Conservation (phyloP, 352 stramenopile species). For the Pythium sukuiense region DNA sequence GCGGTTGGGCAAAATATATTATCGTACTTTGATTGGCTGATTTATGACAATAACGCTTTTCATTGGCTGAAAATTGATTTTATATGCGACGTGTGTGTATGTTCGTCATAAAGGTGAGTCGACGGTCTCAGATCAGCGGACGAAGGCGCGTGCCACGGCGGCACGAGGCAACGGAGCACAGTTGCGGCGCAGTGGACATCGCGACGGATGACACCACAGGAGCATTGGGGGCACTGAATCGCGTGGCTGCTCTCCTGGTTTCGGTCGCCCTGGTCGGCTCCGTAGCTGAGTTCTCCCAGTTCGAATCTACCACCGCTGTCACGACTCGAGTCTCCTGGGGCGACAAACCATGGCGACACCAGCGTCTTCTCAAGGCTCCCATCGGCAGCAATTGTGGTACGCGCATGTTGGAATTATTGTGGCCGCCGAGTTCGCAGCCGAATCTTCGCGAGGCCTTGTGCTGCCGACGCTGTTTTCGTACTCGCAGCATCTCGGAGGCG, state of each 20-base stretch:
- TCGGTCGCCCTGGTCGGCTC: neutral
- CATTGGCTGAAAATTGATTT: neutral
- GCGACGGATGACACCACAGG: neutral
- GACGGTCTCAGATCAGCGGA: neutral
- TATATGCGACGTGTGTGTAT: constrained; percentile 6
- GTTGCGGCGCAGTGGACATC: neutral
- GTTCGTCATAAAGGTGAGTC: neutral
- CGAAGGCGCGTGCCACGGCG: constrained; percentile 1
- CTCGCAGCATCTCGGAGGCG: constrained; percentile 50
- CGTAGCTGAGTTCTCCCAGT: neutral
- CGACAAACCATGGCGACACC: neutral
- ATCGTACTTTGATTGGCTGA: neutral
- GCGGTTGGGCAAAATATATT: constrained; percentile 3
- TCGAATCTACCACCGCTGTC: neutral
- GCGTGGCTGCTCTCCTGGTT: neutral
- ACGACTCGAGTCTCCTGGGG: neutral
- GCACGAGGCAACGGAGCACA: neutral
- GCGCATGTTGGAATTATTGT: constrained; percentile 57
- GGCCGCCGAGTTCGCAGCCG: constrained; percentile 57
- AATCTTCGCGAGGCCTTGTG: constrained; percentile 59
- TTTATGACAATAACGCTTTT: neutral
- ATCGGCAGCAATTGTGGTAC: constrained; percentile 38
- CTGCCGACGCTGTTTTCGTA: constrained; percentile 74
- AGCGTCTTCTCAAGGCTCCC: neutral
- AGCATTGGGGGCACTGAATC: neutral